Conservation (phyloP, 208 protist genomes). For the Angomonas deanei region DNA sequence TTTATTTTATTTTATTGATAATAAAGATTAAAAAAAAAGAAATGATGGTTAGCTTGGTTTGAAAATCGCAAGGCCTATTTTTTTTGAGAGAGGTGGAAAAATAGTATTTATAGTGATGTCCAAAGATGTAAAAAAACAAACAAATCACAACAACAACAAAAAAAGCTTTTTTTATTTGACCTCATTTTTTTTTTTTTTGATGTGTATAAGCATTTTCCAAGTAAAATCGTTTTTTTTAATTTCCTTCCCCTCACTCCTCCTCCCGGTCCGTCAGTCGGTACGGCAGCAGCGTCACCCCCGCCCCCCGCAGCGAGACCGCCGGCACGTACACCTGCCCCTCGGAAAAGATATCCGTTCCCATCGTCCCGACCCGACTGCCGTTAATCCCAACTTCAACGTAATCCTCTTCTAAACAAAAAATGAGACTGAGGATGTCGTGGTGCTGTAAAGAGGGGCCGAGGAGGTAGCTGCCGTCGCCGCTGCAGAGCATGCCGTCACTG, state of each 20-base stretch:
- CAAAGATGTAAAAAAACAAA: slow-evolving; percentile 5
- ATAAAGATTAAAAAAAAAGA: too few species aligned
- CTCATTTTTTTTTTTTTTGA: not conserved
- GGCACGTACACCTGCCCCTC: slow-evolving; percentile 23
- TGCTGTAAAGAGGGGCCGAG: slow-evolving; percentile 9
- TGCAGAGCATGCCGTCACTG: slow-evolving; percentile 8
- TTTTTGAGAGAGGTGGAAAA: too few species aligned
- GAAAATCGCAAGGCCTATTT: too few species aligned
- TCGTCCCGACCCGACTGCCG: slow-evolving; percentile 13
- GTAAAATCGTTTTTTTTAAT: not conserved
- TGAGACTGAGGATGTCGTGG: slow-evolving; percentile 10
- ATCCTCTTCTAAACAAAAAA: slow-evolving; percentile 23
- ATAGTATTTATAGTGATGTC: not conserved
- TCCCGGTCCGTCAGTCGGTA: not conserved
- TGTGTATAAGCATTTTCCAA: not conserved
- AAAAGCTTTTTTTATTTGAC: too few species aligned
- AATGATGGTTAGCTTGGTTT: too few species aligned
- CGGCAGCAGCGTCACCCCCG: slow-evolving; percentile 23
- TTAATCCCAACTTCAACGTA: slow-evolving; percentile 16
- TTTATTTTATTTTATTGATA: not conserved
- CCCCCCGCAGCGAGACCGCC: slow-evolving; percentile 22
- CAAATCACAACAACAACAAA: too few species aligned
- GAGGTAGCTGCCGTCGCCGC: slow-evolving; percentile 11
- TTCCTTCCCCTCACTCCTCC: not conserved
- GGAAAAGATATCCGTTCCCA: slow-evolving; percentile 24